A percentile compares a stretch with the other conserved stretches of the same genome.
phyloP scores from a whole-genome alignment of 2,329 filamentous ascomycete genomes.

The Beauveria sp. region DNA sequence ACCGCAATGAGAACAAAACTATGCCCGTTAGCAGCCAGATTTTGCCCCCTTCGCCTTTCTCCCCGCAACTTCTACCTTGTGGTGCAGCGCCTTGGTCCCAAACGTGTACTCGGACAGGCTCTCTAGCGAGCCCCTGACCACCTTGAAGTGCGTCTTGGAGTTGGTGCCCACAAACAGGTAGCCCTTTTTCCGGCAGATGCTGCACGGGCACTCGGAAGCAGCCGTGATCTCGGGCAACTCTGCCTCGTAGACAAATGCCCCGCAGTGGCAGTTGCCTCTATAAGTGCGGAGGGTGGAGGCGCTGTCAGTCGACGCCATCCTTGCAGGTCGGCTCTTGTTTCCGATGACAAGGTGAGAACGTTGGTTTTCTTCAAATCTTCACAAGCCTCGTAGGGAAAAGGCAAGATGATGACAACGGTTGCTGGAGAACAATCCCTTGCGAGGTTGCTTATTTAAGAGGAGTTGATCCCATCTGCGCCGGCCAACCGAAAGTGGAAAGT shows the following conservation, averaged over 20 bases:
- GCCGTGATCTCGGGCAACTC: conserved; percentile 49
- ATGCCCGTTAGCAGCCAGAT: neutral
- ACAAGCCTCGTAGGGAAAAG: no score
- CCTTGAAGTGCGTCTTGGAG: conserved; percentile 25
- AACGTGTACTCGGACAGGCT: conserved; percentile 38
- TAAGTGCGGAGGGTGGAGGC: conserved; percentile 29
- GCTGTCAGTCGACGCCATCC: neutral
- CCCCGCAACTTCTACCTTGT: conserved; percentile 29
- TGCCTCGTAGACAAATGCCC: conserved; percentile 43
- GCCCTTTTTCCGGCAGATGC: conserved; percentile 49
- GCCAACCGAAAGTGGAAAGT: neutral
- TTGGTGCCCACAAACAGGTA: conserved; percentile 31
- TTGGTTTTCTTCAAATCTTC: neutral
- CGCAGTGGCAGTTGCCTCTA: conserved; percentile 52
- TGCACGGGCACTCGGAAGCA: conserved; percentile 56
- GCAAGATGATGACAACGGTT: no score
- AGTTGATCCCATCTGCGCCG: neutral
- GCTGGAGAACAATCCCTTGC: no score
- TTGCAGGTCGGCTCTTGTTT: no score
- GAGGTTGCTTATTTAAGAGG: no score
- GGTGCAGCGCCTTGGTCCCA: conserved; percentile 26
- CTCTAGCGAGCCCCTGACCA: conserved; percentile 38
- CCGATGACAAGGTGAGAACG: no score
- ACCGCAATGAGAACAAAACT: conserved; percentile 48
- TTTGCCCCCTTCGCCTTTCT: neutral